Percentiles rank a stretch among this genome's conserved stretches.
Conservation (phyloP, 352 stramenopile genomes). For the Phytopythium vexans region DNA sequence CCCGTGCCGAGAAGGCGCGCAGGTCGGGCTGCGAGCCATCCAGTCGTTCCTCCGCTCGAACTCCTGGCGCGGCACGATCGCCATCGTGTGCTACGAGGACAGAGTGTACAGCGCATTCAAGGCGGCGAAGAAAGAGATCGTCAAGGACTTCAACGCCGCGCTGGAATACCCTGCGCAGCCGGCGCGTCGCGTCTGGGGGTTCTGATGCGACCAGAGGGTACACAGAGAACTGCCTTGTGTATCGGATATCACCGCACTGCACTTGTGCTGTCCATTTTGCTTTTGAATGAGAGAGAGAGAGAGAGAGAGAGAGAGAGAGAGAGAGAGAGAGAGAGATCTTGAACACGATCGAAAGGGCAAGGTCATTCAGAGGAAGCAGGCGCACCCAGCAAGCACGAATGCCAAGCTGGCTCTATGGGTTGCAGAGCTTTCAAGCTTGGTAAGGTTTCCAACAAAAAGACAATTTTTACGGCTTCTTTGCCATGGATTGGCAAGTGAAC, state of each 20-base stretch:
- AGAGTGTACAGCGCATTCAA: constrained; percentile 25
- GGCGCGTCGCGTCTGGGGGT: background rate
- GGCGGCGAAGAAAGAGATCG: constrained; percentile 9
- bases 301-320: no score
- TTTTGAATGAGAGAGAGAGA: no score
- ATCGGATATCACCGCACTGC: background rate
- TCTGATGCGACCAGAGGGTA: background rate
- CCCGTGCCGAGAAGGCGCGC: constrained; percentile 19
- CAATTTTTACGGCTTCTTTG: no score
- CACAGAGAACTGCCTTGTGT: background rate
- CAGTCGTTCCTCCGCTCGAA: constrained; percentile 33
- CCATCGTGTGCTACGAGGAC: constrained; percentile 37
- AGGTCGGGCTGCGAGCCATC: constrained; percentile 42
- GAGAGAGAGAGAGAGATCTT: no score
- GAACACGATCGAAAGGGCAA: no score
- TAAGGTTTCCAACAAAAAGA: no score
- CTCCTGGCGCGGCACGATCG: constrained; percentile 33
- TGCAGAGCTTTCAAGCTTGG: no score
- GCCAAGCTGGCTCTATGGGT: no score
- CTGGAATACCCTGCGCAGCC: background rate
- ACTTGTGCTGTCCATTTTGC: no score
- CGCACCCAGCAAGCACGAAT: no score
- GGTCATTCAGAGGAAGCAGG: no score
- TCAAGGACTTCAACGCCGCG: constrained; percentile 31
- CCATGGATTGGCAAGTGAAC: no score